Percentiles rank a stretch among this genome's conserved stretches.
These are phyloP conservation scores for Articulospora tetracladia DNA, from an alignment of 495 filamentous ascomycete species.

Conservation along the genomic window DNA sequence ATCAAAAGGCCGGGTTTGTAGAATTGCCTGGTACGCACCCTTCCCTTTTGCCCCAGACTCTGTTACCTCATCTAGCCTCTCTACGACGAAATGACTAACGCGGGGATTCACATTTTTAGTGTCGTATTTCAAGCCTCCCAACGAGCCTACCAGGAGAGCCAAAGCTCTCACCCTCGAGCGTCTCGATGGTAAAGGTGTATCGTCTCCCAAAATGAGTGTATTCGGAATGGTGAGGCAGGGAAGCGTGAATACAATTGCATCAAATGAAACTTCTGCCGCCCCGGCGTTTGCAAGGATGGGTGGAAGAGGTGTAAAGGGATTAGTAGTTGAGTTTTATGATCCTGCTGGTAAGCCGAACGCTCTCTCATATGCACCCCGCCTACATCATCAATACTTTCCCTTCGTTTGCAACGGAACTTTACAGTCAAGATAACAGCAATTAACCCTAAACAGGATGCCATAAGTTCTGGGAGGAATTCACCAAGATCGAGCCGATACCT, in stretches of 20 bases:
- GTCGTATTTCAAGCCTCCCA: slow-evolving; percentile 10
- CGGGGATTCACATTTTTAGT: no score
- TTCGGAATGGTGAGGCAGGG: slow-evolving; percentile 3
- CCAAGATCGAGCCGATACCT: background rate
- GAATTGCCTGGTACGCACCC: slow-evolving; percentile 10
- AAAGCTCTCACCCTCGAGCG: slow-evolving; percentile 3
- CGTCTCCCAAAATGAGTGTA: background rate
- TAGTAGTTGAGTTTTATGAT: slow-evolving; percentile 13
- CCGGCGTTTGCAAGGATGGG: slow-evolving; percentile 1
- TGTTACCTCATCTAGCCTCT: no score
- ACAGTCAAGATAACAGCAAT: background rate
- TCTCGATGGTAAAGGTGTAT: background rate
- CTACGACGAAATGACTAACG: background rate
- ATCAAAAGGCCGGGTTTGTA: slow-evolving; percentile 9
- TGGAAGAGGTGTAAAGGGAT: slow-evolving; percentile 2
- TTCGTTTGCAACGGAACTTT: background rate
- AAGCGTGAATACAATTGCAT: slow-evolving; percentile 2
- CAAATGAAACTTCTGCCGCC: background rate
- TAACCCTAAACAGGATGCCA: slow-evolving; percentile 7
- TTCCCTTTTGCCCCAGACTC: background rate
- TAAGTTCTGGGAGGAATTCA: slow-evolving; percentile 14
- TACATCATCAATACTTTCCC: background rate
- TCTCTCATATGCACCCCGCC: background rate
- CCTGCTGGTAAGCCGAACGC: slow-evolving; percentile 1
- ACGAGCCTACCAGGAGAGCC: background rate